Conservation (phyloP, 768 basidiomycete species). For the Lentinula boryana region DNA sequence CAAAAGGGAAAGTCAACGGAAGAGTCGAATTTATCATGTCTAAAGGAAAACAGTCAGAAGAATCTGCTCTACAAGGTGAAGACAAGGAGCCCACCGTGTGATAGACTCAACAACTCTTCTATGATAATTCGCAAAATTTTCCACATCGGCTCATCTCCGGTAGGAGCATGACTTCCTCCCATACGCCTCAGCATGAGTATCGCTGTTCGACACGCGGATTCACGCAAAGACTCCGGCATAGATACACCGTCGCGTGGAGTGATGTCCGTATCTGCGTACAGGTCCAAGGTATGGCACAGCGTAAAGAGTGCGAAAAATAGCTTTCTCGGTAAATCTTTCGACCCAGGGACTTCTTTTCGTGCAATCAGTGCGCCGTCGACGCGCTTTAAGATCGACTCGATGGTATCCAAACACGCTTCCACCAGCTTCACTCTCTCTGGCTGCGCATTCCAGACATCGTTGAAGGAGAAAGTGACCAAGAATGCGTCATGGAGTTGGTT, state of each 20-base stretch:
- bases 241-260: constrained; percentile 30
- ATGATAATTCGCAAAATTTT: constrained; percentile 33
- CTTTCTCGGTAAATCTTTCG: not conserved
- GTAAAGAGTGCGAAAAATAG: not conserved
- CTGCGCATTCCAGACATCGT: constrained; percentile 4
- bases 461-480: not conserved
- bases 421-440: not conserved
- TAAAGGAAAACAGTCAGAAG: not conserved
- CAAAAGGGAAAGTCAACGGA: constrained; percentile 1
- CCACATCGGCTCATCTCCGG: constrained; percentile 30
- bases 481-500: not conserved
- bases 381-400: not conserved
- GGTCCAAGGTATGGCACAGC: constrained; percentile 49
- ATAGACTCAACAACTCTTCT: constrained; percentile 32
- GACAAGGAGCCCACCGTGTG: constrained; percentile 29
- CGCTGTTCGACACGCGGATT: constrained; percentile 36
- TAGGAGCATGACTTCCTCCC: constrained; percentile 28
- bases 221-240: constrained; percentile 43
- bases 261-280: constrained; percentile 49
- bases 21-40: not conserved
- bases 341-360: not conserved
- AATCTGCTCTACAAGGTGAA: not conserved
- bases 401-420: not conserved
- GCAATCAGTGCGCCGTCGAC: not conserved
- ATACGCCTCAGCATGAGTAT: constrained; percentile 41